Conservation (phyloP, 1,284 basidiomycete genomes). For the Neonothopanus nambi region DNA sequence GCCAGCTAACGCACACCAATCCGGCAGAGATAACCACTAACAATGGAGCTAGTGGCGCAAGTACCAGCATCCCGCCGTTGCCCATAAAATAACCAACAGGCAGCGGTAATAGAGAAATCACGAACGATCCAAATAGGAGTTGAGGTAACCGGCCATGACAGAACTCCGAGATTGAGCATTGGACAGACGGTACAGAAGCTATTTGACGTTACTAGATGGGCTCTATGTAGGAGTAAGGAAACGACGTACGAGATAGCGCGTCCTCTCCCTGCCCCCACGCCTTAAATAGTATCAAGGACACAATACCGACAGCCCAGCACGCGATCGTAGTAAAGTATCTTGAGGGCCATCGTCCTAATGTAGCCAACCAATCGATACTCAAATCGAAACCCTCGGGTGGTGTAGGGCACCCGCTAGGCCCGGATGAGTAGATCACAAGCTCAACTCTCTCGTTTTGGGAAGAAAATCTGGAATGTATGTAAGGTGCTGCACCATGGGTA, state of each 20-base stretch:
- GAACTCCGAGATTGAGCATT: slow-evolving; percentile 48
- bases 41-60: slow-evolving; percentile 54
- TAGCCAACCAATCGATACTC: slow-evolving; percentile 66
- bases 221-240: neutral
- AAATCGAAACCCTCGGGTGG: slow-evolving; percentile 46
- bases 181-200: slow-evolving; percentile 49
- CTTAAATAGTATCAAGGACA: slow-evolving; percentile 53
- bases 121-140: slow-evolving; percentile 43
- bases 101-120: slow-evolving; percentile 57
- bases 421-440: slow-evolving; percentile 60
- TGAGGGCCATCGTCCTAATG: slow-evolving; percentile 65
- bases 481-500: slow-evolving; percentile 72
- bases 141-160: slow-evolving; percentile 38
- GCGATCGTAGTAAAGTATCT: slow-evolving; percentile 73
- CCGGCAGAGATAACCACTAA: slow-evolving; percentile 59
- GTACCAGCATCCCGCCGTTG: slow-evolving; percentile 48
- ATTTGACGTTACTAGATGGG: slow-evolving; percentile 10
- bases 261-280: slow-evolving; percentile 45
- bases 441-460: slow-evolving; percentile 39
- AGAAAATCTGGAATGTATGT: slow-evolving; percentile 41
- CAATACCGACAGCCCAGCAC: slow-evolving; percentile 71
- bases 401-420: slow-evolving; percentile 45
- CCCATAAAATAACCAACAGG: slow-evolving; percentile 58
- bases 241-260: slow-evolving; percentile 21
- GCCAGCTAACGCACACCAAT: slow-evolving; percentile 61